Base-by-base conservation (phyloP, 2,329 filamentous ascomycete species). In the Colletotrichum cuscutae region DNA sequence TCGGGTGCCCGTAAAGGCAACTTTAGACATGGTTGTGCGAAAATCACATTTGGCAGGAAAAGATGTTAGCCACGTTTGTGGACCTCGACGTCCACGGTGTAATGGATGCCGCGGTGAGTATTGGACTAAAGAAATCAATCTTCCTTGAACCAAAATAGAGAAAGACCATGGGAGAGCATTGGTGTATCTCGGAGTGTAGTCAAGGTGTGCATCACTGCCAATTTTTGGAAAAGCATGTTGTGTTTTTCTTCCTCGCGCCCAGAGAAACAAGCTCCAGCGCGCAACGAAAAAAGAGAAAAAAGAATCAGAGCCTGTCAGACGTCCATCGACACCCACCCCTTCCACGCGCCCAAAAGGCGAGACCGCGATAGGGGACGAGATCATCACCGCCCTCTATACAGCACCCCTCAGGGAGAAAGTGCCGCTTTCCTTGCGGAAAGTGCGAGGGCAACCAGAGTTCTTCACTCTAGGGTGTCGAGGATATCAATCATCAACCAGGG, bases 401-500 rank as follows among this genome's bases (percentile, higher is more conserved):
- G 89, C 83, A 5, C 15, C 37, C 12, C 12, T 24, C 5, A 30
- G 4, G 5, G 73, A 68, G 62, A 58, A 56, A 74, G 77, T 59
- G 71, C 89, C 89, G 90, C 89, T 88, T 83, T 87, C 89, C 87
- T 91, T 89, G 81, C 89, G 86, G 88, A 86, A 85, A 88, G 88
- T 77, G 74, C 89, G 88, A 89, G 86, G 88, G 88, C 82, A 86
- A 89, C 82, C 82, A 82, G 81, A 88, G 86, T 87, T 65, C 89
- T 93, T 95, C 94, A 97, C 94, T 95, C 93, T 94, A 90, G 92
- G 93, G 93, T 87, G 89, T 88, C 91, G 94, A 94, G 93, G 94
- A 94, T 92, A 90, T 94, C 80, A 85, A 84, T 97, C 94, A 97
- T 97, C 94, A 94, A 93, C 94, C 94, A 95, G 94, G 93, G 92